These are phyloP conservation scores for Vitis labrusca DNA, from an alignment of 164 flowering plant species.

Conservation along the genomic window DNA sequence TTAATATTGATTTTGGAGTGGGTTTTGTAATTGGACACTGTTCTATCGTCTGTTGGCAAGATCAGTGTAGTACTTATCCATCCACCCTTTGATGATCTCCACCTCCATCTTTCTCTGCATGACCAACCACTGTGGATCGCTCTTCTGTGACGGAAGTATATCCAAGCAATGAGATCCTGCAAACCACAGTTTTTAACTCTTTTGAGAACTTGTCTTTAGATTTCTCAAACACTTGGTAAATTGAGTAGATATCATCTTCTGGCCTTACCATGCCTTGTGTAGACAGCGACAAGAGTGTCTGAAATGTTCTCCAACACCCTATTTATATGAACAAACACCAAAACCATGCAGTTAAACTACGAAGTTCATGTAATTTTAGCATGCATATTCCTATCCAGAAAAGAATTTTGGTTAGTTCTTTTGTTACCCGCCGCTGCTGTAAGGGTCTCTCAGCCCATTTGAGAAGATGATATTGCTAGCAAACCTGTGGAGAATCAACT, in stretches of 20 bases:
- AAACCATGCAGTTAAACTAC: no score
- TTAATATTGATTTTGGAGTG: not conserved
- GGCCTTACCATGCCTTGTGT: slow-evolving; percentile 34
- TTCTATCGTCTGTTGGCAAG: slow-evolving; percentile 4
- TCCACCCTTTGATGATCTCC: slow-evolving; percentile 34
- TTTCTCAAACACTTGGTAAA: no score
- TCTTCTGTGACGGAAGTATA: slow-evolving; percentile 4
- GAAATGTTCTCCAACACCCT: slow-evolving; percentile 60
- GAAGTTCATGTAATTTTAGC: no score
- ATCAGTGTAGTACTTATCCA: slow-evolving; percentile 23
- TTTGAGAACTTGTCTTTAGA: no score
- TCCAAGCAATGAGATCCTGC: slow-evolving; percentile 29
- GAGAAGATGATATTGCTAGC: slow-evolving; percentile 85
- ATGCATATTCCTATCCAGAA: no score
- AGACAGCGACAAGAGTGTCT: slow-evolving; percentile 44
- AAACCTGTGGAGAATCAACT: slow-evolving; percentile 43
- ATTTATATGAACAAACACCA: no score
- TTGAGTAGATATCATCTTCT: no score
- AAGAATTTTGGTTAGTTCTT: not conserved
- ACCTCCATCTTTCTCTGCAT: slow-evolving; percentile 30
- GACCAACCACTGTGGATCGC: slow-evolving; percentile 40
- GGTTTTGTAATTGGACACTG: not conserved
- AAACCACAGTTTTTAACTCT: no score
- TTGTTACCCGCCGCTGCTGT: slow-evolving; percentile 69
- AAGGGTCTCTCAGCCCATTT: slow-evolving; percentile 75